Evolutionary conservation across 2,329 filamentous ascomycete species (phyloP), one percentile per base, ranked within the genome.

Genomic region (Anthostomella pinea): DNA sequence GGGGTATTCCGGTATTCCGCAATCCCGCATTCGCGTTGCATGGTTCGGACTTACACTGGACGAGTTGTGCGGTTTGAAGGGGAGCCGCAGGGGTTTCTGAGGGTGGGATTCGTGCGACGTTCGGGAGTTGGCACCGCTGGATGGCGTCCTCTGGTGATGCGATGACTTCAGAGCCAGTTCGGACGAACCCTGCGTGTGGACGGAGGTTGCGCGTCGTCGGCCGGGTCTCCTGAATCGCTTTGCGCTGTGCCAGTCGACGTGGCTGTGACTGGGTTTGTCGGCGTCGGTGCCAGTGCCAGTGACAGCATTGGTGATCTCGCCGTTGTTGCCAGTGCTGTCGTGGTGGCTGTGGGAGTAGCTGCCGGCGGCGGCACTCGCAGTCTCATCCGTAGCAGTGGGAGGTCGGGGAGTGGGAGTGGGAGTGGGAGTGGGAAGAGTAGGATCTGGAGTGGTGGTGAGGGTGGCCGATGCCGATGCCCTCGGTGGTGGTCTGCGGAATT

Each of bases 181-280:
- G 42, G 44, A 48, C 35, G 45, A 47, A 33, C 44, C 36, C 31
- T 47, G 46, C 32, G 38, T 35, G 37, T 40, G 36, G 35, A 47
- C 39, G n/a, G 50, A 52, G 30, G 44, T 37, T 38, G 50, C 41
- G 22, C 47, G 44, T 41, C 51, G 45, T 39, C 40, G 42, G 25
- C 48, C 41, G 30, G 51, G 46, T 38, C 48, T 52, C 37, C 47
- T 49, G 32, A 52, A 50, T 28, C 49, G 44, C 34, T 44, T 39
- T 24, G 46, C 35, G 32, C 44, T 45, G 25, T 38, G 33, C 39
- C 41, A 30, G 27, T 48, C 30, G 18, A 31, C 27, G 21, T 35
- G 35, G 30, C 41, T 46, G 11, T 13, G 37, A 25, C 30, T 41
- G 25, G 9, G 21, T 7, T 22, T 26, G 21, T 5, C 14, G 17